Conservation (phyloP, 2,329 filamentous ascomycete species). For the Chaetomium strumarium region DNA sequence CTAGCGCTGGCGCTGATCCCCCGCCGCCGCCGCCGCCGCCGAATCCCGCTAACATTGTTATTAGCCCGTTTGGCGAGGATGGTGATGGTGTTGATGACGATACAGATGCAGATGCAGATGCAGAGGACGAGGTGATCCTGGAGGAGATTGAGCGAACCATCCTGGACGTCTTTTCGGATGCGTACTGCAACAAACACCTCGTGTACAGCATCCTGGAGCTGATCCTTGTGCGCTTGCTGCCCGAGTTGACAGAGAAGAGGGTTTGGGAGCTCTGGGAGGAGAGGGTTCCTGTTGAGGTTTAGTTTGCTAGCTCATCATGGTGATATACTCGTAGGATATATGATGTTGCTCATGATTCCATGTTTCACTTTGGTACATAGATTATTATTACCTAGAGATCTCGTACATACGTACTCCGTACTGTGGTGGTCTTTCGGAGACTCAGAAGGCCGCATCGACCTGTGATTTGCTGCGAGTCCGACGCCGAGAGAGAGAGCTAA, state of each 20-base stretch:
- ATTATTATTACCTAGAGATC: not conserved
- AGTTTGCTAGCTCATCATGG: no score
- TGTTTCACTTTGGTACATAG: not conserved
- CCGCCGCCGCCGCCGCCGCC: not conserved
- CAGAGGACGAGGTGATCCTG: slow-evolving; percentile 46
- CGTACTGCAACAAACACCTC: slow-evolving; percentile 89
- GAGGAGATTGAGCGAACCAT: slow-evolving; percentile 57
- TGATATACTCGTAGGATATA: not conserved
- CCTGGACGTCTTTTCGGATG: slow-evolving; percentile 70
- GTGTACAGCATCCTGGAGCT: slow-evolving; percentile 78
- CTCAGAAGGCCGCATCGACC: slow-evolving; percentile 2
- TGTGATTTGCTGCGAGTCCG: slow-evolving; percentile 11
- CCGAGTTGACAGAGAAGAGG: slow-evolving; percentile 70
- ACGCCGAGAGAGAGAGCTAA: no score
- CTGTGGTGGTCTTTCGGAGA: not conserved
- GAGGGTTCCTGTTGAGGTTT: slow-evolving; percentile 41
- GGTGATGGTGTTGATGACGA: not conserved
- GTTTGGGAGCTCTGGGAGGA: slow-evolving; percentile 69
- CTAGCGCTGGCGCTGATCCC: slow-evolving; percentile 6
- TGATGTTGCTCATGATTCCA: not conserved
- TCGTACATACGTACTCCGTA: no score
- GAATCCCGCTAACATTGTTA: not conserved
- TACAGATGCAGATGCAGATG: slow-evolving; percentile 25
- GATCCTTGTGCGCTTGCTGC: slow-evolving; percentile 73
- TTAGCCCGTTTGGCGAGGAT: not conserved